phyloP scores from a whole-genome alignment of 2,329 filamentous ascomycete species.

The Aotearoamyces nothofagi region DNA sequence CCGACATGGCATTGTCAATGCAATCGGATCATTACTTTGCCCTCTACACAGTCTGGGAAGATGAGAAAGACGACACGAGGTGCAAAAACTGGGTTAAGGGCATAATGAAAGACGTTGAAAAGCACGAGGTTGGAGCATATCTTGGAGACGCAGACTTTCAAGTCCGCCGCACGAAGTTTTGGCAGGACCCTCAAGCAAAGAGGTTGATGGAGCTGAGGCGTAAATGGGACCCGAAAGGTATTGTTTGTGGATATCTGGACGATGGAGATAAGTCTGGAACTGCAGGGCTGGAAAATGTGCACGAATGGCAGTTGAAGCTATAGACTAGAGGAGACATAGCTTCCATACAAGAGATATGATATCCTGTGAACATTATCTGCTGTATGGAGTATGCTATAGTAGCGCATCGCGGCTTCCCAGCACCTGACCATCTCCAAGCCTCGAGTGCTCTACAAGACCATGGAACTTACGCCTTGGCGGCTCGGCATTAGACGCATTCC shows the following conservation, averaged over 20 bases:
- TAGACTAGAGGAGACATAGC: too few species aligned
- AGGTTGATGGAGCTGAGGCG: conserved; percentile 26
- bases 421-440: too few species aligned
- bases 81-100: conserved; percentile 28
- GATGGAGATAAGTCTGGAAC: conserved; percentile 25
- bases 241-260: conserved; percentile 29
- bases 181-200: conserved; percentile 26
- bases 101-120: conserved; percentile 24
- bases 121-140: conserved; percentile 31
- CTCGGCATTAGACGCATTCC: too few species aligned
- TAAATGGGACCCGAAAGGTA: conserved; percentile 27
- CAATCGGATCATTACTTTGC: conserved; percentile 41
- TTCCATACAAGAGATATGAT: too few species aligned
- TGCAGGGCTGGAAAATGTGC: conserved; percentile 25
- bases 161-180: conserved; percentile 28
- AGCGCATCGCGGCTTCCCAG: too few species aligned
- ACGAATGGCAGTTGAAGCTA: conserved; percentile 20
- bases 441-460: too few species aligned
- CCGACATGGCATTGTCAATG: conserved; percentile 38
- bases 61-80: conserved; percentile 26
- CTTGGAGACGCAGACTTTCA: conserved; percentile 39
- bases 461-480: too few species aligned
- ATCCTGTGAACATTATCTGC: too few species aligned
- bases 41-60: conserved; percentile 33
- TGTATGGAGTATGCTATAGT: too few species aligned